Evolutionary conservation across 2,329 filamentous ascomycete species (phyloP).

Genomic region (Paraconiothyrium brasiliense): DNA sequence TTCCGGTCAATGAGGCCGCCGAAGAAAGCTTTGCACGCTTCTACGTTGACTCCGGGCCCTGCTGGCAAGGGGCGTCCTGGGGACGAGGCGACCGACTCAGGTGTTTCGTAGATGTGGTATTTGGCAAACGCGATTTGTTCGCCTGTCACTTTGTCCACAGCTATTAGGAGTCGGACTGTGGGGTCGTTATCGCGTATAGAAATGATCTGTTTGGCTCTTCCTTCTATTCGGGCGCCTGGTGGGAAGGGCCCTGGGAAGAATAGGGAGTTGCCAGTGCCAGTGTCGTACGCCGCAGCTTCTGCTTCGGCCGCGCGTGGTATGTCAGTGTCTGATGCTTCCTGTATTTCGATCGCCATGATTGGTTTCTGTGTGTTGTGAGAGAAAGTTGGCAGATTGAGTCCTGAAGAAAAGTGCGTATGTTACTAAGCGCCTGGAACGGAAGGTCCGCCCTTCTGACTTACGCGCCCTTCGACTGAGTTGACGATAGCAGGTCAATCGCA

Average conservation of each 20-base stretch:
- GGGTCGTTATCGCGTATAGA: conserved; percentile 25
- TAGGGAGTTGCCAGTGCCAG: conserved; percentile 22
- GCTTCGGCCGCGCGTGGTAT: conserved; percentile 34
- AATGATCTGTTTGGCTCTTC: conserved; percentile 22
- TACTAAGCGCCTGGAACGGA: background rate
- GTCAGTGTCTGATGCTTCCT: conserved; percentile 34
- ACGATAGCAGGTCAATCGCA: background rate
- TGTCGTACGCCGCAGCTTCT: conserved; percentile 32
- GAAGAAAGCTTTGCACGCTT: conserved; percentile 38
- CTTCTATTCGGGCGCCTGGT: conserved; percentile 17
- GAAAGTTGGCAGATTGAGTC: background rate
- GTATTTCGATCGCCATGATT: conserved; percentile 36
- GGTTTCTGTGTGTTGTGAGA: background rate
- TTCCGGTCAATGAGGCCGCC: conserved; percentile 29
- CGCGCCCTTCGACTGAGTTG: conserved; percentile 5
- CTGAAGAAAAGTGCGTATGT: background rate
- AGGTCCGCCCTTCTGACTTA: conserved; percentile 8
- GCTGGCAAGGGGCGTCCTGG: conserved; percentile 22
- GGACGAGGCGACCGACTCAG: conserved; percentile 23
- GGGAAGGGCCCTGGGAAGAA: conserved; percentile 40
- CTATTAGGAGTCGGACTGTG: conserved; percentile 30
- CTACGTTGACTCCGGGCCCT: conserved; percentile 30
- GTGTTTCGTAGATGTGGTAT: conserved; percentile 39
- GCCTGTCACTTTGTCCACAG: conserved; percentile 33
- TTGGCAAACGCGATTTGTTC: conserved; percentile 42